Evolutionary conservation across 2,329 filamentous ascomycete genomes (phyloP).

Genomic region (Thielaviopsis ethacetica): DNA sequence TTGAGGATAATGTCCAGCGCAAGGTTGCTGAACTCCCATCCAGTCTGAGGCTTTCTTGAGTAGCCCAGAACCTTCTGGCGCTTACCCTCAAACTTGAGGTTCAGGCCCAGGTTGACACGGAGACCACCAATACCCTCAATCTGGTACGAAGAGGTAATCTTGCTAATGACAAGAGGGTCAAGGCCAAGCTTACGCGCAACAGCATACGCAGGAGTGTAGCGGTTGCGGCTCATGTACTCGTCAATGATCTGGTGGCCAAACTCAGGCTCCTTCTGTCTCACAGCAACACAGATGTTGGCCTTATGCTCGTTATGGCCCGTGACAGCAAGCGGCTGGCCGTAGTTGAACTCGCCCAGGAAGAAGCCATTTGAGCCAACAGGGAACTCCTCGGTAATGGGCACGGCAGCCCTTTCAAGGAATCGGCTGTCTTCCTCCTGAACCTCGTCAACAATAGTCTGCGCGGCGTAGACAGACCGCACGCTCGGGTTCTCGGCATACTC

Average conservation of each 20-base stretch:
- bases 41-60: conserved; percentile 66
- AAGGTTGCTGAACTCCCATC: conserved; percentile 89
- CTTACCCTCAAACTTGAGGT: conserved; percentile 90
- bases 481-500: conserved; percentile 79
- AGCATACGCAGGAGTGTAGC: conserved; percentile 75
- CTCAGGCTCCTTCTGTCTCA: conserved; percentile 59
- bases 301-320: conserved; percentile 57
- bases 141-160: conserved; percentile 87
- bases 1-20: conserved; percentile 66
- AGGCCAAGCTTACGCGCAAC: conserved; percentile 69
- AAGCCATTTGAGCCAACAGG: conserved; percentile 70
- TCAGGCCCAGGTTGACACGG: conserved; percentile 79
- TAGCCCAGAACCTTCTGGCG: conserved; percentile 94
- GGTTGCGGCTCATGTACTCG: conserved; percentile 51
- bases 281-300: conserved; percentile 62
- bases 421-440: conserved; percentile 83
- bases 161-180: conserved; percentile 78
- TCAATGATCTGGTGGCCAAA: conserved; percentile 63
- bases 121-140: conserved; percentile 63
- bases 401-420: conserved; percentile 77
- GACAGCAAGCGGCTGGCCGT: conserved; percentile 78
- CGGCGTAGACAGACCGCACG: conserved; percentile 76
- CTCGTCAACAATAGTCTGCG: conserved; percentile 77
- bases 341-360: conserved; percentile 86
- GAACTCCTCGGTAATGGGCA: conserved; percentile 85